A percentile compares a stretch with the other conserved stretches of the same genome.
Conservation (phyloP, 2,329 filamentous ascomycete genomes). For the Nakataea oryzae region DNA sequence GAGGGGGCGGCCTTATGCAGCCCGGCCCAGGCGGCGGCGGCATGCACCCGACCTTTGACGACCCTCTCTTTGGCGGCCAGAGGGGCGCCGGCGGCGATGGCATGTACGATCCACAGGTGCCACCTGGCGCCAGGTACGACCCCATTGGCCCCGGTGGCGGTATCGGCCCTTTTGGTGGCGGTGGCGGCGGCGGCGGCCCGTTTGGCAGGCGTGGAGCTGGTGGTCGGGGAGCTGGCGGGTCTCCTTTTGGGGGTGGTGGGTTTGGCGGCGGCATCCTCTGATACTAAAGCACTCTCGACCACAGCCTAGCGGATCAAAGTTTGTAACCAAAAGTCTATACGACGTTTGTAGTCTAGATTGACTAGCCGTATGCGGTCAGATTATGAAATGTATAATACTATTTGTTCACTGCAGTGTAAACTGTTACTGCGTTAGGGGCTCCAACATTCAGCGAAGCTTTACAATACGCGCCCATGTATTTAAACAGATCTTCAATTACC, state of each 20-base stretch:
- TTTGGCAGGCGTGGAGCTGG: conserved; percentile 12
- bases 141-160: conserved; percentile 60
- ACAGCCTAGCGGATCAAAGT: too few species aligned
- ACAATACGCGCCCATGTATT: too few species aligned
- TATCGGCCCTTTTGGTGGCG: background rate
- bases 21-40: conserved; percentile 39
- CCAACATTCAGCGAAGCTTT: too few species aligned
- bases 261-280: conserved; percentile 2
- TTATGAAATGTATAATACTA: background rate
- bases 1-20: conserved; percentile 30
- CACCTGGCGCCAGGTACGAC: conserved; percentile 87
- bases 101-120: conserved; percentile 59
- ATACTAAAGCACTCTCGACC: background rate
- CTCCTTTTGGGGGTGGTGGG: conserved; percentile 7
- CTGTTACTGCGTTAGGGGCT: too few species aligned
- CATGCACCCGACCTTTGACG: conserved; percentile 95
- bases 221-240: conserved; percentile 7
- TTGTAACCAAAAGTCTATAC: background rate
- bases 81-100: conserved; percentile 32
- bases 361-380: background rate
- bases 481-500: too few species aligned
- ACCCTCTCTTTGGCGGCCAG: conserved; percentile 66
- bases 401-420: too few species aligned
- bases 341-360: background rate
- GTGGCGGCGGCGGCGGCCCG: conserved; percentile 16